Conservation (phyloP, 2,329 filamentous ascomycete genomes). For the Camillea tinctor region DNA sequence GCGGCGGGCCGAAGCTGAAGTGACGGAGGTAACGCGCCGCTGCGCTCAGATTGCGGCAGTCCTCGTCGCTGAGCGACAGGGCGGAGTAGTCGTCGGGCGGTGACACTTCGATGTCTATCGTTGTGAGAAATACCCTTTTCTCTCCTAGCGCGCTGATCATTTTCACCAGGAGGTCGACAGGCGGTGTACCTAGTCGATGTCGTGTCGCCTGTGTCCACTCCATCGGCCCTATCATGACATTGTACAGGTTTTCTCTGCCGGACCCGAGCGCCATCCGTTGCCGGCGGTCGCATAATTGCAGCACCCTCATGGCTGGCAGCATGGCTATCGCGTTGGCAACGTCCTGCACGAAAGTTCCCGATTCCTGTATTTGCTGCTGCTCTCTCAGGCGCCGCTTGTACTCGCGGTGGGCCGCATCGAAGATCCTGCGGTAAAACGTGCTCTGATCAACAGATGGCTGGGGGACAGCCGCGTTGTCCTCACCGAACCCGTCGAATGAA, state of each 20-base stretch:
- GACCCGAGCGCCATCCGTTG: neutral
- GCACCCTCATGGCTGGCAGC: neutral
- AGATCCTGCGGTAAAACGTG: neutral
- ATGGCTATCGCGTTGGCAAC: conserved; percentile 6
- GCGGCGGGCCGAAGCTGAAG: neutral
- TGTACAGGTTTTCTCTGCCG: neutral
- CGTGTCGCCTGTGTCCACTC: neutral
- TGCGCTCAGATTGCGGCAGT: neutral
- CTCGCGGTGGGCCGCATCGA: neutral
- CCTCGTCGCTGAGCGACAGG: neutral
- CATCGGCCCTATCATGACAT: neutral
- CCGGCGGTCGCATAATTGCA: neutral
- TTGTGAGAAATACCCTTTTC: neutral
- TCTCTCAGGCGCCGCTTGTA: conserved; percentile 1
- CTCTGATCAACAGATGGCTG: neutral
- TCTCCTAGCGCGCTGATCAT: neutral
- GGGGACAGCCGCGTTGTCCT: neutral
- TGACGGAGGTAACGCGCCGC: neutral
- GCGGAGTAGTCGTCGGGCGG: neutral
- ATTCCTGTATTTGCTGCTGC: conserved; percentile 1
- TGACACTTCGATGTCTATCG: neutral
- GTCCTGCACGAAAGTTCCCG: conserved; percentile 2
- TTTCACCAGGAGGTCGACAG: neutral
- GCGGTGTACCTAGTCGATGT: neutral
- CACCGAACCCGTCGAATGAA: neutral